Evolutionary conservation across 176 grass and related monocot genomes (phyloP).

Genomic region (Avena insularis): DNA sequence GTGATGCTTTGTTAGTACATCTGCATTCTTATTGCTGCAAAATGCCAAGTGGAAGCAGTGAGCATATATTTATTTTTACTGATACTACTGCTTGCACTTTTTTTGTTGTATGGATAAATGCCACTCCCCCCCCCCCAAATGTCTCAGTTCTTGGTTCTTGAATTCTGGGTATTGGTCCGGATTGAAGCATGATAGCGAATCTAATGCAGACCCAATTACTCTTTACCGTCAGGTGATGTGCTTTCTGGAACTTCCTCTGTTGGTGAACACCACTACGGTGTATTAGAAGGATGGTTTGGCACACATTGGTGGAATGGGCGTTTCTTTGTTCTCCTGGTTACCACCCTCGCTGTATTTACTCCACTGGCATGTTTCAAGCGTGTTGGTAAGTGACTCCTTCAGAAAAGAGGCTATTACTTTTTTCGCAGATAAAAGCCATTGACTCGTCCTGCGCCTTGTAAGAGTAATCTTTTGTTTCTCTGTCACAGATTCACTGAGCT

Average conservation of each 20-base stretch:
- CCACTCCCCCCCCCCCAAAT: not conserved
- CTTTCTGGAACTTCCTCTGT: constrained; percentile 82
- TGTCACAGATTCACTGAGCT: constrained; percentile 90
- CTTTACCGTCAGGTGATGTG: constrained; percentile 69
- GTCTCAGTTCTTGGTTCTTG: not conserved
- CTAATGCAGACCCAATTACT: not conserved
- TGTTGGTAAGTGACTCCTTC: constrained; percentile 57
- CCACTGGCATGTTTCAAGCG: constrained; percentile 89
- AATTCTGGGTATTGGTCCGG: not conserved
- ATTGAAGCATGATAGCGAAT: not conserved
- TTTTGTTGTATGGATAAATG: constrained; percentile 6
- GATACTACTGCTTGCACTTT: not conserved
- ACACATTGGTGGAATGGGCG: constrained; percentile 88
- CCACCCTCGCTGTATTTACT: constrained; percentile 66
- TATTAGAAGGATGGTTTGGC: constrained; percentile 96
- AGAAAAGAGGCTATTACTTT: not conserved
- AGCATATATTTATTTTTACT: not conserved
- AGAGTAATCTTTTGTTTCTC: constrained; percentile 25
- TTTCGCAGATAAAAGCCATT: not conserved
- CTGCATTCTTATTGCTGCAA: not conserved
- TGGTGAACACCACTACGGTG: constrained; percentile 81
- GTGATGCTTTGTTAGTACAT: not conserved
- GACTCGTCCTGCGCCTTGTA: not conserved
- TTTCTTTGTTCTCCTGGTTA: constrained; percentile 75
- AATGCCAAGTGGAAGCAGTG: not conserved